Evolutionary conservation across 305 asterid species (phyloP).

Genomic region (Rubia occidens): DNA sequence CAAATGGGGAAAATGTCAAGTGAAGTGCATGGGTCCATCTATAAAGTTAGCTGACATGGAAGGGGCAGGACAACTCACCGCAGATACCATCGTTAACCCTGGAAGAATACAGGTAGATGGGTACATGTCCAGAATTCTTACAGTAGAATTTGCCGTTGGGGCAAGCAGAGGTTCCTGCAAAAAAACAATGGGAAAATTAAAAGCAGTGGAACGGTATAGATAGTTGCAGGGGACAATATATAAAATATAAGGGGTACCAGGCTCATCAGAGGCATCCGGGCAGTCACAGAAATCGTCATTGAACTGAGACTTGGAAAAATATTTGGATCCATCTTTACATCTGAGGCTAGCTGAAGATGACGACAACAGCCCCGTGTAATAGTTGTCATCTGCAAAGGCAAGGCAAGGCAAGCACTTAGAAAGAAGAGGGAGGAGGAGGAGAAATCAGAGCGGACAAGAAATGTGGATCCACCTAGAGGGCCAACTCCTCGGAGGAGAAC

Average conservation of each 20-base stretch:
- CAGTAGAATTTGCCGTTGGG: constrained; percentile 84
- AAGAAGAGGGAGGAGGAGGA: not conserved
- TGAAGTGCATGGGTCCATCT: not conserved
- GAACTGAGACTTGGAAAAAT: constrained; percentile 54
- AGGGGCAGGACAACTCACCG: constrained; percentile 32
- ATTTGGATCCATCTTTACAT: constrained; percentile 80
- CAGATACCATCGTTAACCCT: constrained; percentile 94
- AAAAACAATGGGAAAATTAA: too few species aligned
- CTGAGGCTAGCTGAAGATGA: constrained; percentile 46
- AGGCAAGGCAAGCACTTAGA: not conserved
- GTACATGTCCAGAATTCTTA: constrained; percentile 74
- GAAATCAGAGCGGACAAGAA: not conserved
- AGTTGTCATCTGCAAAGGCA: constrained; percentile 52
- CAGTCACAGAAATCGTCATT: constrained; percentile 97
- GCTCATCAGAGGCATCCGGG: constrained; percentile 95
- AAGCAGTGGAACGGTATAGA: too few species aligned
- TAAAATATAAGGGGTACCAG: constrained; percentile 34
- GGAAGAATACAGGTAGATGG: constrained; percentile 61
- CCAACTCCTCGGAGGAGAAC: not conserved
- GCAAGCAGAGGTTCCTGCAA: constrained; percentile 94
- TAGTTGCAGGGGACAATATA: too few species aligned
- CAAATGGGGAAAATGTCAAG: not conserved
- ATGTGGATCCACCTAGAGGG: not conserved
- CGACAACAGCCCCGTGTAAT: constrained; percentile 38
- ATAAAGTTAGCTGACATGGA: not conserved